phyloP scores from a whole-genome alignment of 805 yeast genomes.

The Metschnikowia koreensis region DNA sequence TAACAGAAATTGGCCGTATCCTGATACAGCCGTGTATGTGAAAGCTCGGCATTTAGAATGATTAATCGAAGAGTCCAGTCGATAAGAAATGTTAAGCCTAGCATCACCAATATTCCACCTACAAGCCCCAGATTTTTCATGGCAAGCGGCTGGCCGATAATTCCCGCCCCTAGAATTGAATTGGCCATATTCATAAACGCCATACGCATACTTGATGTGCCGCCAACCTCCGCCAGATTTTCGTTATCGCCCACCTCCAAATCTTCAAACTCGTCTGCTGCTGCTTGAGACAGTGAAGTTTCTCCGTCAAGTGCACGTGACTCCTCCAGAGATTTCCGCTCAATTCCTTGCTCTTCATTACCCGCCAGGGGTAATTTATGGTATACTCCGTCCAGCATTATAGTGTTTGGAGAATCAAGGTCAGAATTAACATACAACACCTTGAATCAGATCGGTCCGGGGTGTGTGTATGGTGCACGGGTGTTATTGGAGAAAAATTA shows the following conservation, averaged over 20 bases:
- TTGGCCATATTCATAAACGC: slow-evolving; percentile 98
- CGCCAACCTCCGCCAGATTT: slow-evolving; percentile 14
- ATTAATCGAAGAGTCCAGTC: slow-evolving; percentile 87
- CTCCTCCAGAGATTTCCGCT: neutral
- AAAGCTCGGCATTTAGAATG: slow-evolving; percentile 74
- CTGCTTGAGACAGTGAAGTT: neutral
- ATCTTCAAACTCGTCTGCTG: slow-evolving; percentile 1
- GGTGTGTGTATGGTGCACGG: slow-evolving; percentile 3
- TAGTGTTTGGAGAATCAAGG: neutral
- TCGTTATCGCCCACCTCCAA: slow-evolving; percentile 7
- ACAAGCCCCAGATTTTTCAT: slow-evolving; percentile 74
- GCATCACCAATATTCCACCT: slow-evolving; percentile 65
- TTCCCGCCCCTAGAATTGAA: slow-evolving; percentile 92
- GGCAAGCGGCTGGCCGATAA: slow-evolving; percentile 91
- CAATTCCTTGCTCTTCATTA: neutral
- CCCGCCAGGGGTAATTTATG: slow-evolving; percentile 6
- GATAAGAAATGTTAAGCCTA: slow-evolving; percentile 62
- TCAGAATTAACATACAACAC: neutral
- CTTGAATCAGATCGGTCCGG: neutral
- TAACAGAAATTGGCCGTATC: slow-evolving; percentile 79
- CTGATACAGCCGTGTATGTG: slow-evolving; percentile 78
- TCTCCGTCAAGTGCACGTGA: neutral
- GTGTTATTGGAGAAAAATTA: neutral
- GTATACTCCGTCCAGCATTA: slow-evolving; percentile 3
- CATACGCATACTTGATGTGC: slow-evolving; percentile 56